Percentiles rank a stretch among this genome's conserved stretches.
These are phyloP conservation scores for Danielia reshetovae DNA, from an alignment of 805 yeast species.

Conservation along the genomic window DNA sequence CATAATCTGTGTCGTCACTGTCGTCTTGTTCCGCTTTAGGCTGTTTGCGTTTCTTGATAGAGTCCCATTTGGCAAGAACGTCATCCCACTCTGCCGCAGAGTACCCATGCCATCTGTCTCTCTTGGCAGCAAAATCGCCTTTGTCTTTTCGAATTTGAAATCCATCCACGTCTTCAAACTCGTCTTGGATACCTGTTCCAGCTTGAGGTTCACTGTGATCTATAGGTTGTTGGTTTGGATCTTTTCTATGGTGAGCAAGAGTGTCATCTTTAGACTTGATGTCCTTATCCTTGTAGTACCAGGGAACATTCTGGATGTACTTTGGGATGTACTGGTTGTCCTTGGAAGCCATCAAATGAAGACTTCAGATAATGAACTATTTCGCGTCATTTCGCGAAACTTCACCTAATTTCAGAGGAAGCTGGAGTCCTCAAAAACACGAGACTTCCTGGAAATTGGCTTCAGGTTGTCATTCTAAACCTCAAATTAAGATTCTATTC, in stretches of 20 bases:
- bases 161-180: slow-evolving; percentile 17
- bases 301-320: slow-evolving; percentile 35
- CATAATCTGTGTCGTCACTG: slow-evolving; percentile 38
- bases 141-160: slow-evolving; percentile 19
- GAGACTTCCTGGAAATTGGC: no score
- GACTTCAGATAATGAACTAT: not conserved
- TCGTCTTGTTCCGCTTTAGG: slow-evolving; percentile 16
- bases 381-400: slow-evolving; percentile 4
- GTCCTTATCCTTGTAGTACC: slow-evolving; percentile 28
- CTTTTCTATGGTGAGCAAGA: slow-evolving; percentile 54
- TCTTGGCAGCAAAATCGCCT: slow-evolving; percentile 62
- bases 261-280: slow-evolving; percentile 31
- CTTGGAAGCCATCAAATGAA: slow-evolving; percentile 1
- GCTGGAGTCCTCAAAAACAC: no score
- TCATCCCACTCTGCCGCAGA: slow-evolving; percentile 58
- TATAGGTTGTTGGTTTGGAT: slow-evolving; percentile 29
- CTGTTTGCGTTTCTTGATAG: slow-evolving; percentile 20
- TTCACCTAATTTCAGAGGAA: no score
- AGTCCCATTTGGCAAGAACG: slow-evolving; percentile 45
- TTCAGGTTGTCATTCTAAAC: no score
- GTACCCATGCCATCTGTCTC: slow-evolving; percentile 83
- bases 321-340: slow-evolving; percentile 35
- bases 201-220: slow-evolving; percentile 50
- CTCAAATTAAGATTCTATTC: not conserved
- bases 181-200: slow-evolving; percentile 58